A percentile compares a stretch with the other conserved stretches of the same genome.
Conservation (phyloP, 2,329 filamentous ascomycete genomes). For the Microsporum audouinii region DNA sequence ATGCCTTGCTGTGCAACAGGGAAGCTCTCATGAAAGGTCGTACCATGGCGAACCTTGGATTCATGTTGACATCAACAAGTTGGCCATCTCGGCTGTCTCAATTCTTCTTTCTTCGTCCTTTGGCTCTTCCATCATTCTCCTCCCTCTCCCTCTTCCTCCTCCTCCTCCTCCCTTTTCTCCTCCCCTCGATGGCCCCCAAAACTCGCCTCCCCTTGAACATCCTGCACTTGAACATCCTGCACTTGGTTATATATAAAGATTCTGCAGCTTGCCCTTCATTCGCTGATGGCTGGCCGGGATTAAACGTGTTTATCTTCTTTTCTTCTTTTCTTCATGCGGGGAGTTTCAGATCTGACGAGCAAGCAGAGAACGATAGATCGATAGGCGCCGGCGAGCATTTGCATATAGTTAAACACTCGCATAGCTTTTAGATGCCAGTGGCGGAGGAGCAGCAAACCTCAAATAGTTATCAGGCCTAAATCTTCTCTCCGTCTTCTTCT, state of each 20-base stretch:
- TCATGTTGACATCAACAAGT: neutral
- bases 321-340: neutral
- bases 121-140: no score
- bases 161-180: neutral
- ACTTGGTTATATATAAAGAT: neutral
- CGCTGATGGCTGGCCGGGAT: neutral
- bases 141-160: no score
- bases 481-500: neutral
- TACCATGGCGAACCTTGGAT: conserved; percentile 38
- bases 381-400: neutral
- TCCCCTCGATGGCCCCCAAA: neutral
- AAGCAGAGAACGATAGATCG: neutral
- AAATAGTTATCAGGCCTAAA: neutral
- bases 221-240: neutral
- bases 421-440: neutral
- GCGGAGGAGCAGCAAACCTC: neutral
- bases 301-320: neutral
- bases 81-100: neutral
- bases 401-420: no score
- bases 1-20: conserved; percentile 56
- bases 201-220: neutral
- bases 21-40: conserved; percentile 55
- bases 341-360: neutral
- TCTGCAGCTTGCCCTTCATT: neutral
- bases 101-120: no score